Evolutionary conservation across 192 early-diverging fungal species (phyloP), one percentile per base, ranked within the genome.

Genomic region (Backusella parvicylindrica): DNA sequence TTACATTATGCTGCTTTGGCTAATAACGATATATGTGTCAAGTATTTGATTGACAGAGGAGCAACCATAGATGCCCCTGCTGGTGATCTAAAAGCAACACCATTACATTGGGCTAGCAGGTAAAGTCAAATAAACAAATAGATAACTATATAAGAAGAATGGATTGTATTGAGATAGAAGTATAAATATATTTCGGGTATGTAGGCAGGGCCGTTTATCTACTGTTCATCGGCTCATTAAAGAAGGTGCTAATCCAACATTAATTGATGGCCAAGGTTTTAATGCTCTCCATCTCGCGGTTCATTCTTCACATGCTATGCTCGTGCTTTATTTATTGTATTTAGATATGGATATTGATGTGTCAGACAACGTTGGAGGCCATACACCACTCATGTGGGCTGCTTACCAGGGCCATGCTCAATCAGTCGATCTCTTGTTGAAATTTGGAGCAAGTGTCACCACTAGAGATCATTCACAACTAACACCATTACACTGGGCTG

Each of bases 351-450:
- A 91, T 65, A 86, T 95, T 4, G 93, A 99, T 76, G 66, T 79
- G 0, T 78, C 83, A 5, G 98, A 99, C 72, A 81, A 84, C 2
- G 85, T 94, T 65, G 92, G 91, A 32, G 92, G 91, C 23, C 89
- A 95, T 36, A 99, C 98, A 13, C 86, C 94, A 56, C 84, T 99
- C 30, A 97, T 98, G 94, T 99, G 98, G 98, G 91, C 94, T 1
- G 91, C 93, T 0, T 98, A 97, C 78, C 92, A 95, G 79, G 92
- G 92, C 1, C 93, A 94, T 79, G 86, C 89, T 35, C 72, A 89
- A 28, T 87, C 89, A 32, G 84, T 95, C 9, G 86, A 91, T 64
- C 82, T 93, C 36, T 81, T 98, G 32, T 69, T 98, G 30, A 83
- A 84, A 30, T 79, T 89, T 32, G 92, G 91, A 16, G 95, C 97